Percentiles rank a stretch among this genome's conserved stretches.
These are phyloP conservation scores for Aspergillus sp. DNA, from an alignment of 2,329 filamentous ascomycete genomes.

Conservation along the genomic window DNA sequence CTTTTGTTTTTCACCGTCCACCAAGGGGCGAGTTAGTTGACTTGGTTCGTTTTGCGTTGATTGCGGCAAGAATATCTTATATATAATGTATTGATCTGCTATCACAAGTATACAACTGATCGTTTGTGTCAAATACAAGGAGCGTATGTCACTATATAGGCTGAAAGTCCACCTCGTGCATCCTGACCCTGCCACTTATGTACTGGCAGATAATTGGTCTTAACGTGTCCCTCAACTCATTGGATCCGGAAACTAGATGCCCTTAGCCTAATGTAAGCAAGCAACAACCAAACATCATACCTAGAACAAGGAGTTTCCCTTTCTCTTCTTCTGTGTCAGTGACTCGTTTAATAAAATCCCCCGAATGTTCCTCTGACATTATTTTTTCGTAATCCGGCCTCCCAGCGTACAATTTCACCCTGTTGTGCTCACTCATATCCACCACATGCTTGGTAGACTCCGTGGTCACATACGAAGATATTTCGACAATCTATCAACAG, in stretches of 20 bases:
- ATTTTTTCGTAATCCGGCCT: background rate
- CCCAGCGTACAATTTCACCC: background rate
- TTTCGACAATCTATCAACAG: background rate
- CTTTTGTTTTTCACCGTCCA: background rate
- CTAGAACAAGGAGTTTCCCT: background rate
- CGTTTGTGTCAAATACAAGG: background rate
- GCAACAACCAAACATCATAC: background rate
- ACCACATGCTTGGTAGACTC: background rate
- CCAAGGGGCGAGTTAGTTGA: background rate
- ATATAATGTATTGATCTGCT: background rate
- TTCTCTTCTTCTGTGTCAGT: background rate
- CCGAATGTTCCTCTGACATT: background rate
- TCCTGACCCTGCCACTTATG: background rate
- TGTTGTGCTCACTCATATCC: background rate
- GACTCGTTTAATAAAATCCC: background rate
- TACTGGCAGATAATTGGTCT: background rate
- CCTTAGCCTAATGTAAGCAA: background rate
- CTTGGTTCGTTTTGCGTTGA: background rate
- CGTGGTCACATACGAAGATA: background rate
- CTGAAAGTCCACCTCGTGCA: background rate
- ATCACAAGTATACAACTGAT: background rate
- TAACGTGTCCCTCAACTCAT: background rate
- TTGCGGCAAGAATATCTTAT: background rate
- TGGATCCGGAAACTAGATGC: background rate
- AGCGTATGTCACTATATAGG: background rate